These are phyloP conservation scores for Elongisporangium undulatum DNA, from an alignment of 352 stramenopile genomes.

Conservation along the genomic window DNA sequence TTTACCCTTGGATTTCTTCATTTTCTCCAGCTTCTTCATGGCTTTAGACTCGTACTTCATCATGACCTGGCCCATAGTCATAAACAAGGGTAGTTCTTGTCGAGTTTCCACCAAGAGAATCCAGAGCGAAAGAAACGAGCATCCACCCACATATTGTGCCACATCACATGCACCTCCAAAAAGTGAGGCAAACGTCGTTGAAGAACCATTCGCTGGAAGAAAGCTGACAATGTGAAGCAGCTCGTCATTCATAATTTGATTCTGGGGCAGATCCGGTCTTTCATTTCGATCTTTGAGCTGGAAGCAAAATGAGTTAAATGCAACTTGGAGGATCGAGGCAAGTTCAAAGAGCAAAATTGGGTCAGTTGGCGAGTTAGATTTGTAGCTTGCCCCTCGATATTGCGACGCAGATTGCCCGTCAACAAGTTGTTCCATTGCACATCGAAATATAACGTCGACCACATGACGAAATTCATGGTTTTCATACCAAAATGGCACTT, in stretches of 20 bases:
- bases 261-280: conserved; percentile 19
- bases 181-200: conserved; percentile 51
- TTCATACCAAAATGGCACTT: conserved; percentile 80
- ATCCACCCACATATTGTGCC: conserved; percentile 61
- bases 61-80: conserved; percentile 59
- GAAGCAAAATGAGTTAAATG: conserved; percentile 32
- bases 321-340: conserved; percentile 25
- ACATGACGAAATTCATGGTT: conserved; percentile 62
- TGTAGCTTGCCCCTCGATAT: neutral
- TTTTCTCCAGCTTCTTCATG: conserved; percentile 79
- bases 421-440: conserved; percentile 42
- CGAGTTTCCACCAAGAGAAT: conserved; percentile 66
- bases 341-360: conserved; percentile 31
- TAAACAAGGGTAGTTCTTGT: conserved; percentile 67
- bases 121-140: conserved; percentile 64
- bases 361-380: neutral
- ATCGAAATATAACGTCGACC: conserved; percentile 60
- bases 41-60: conserved; percentile 73
- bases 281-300: conserved; percentile 24
- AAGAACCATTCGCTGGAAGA: conserved; percentile 34
- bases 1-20: conserved; percentile 60
- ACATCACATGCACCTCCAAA: conserved; percentile 60
- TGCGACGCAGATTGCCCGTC: conserved; percentile 2
- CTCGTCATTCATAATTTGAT: conserved; percentile 30
- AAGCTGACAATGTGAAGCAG: conserved; percentile 55